Base-by-base conservation (phyloP, 768 basidiomycete species). In the Leucosporidium yakuticum region DNA sequence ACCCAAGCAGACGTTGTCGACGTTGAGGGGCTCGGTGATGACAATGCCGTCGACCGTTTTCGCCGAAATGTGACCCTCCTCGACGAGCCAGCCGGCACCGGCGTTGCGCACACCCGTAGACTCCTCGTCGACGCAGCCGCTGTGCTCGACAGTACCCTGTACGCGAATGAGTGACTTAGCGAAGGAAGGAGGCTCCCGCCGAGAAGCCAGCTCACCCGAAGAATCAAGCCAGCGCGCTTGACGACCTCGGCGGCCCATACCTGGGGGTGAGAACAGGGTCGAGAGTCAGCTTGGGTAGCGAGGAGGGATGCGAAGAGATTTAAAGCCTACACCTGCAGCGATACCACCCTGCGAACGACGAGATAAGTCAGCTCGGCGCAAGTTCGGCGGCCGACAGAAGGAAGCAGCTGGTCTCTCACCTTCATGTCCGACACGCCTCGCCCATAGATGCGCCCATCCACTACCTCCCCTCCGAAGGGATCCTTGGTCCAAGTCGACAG, bases 121-220 rank as follows among this genome's bases (percentile, higher is more conserved):
- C 58, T 71, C 70, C 51, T 71, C 70, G 58, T 71, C 70, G n/a
- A 66, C 67, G n/a, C 69, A 68, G 17, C 57, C 62, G 8, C 23
- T 8, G 12, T 65, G 64, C 64, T 65, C 64, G 48, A 65, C 56
- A 9, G 64, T 65, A 12, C 64, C 64, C 36, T 47, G 32, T 19
- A 14, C n/a, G n/a, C n/a, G n/a, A n/a, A n/a, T n/a, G n/a, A n/a
- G n/a, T n/a, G n/a, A n/a, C n/a, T n/a, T n/a, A 17, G n/a, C 49
- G 19, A 50, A 20, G 49, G 12, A 36, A 19, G 49, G 4, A 6
- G 17, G 19, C 49, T 50, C 49, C 7, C 6, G 20, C 49, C 17
- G 61, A 50, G 47, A 68, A 11, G 7, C 63, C 48, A 25, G 54
- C 53, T 15, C 36, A 50, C n/a, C 59, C 62, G 21, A 56, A 55